Evolutionary conservation across 164 flowering plant genomes (phyloP), one percentile per base, ranked within the genome.

Genomic region (Vitis rupestris): DNA sequence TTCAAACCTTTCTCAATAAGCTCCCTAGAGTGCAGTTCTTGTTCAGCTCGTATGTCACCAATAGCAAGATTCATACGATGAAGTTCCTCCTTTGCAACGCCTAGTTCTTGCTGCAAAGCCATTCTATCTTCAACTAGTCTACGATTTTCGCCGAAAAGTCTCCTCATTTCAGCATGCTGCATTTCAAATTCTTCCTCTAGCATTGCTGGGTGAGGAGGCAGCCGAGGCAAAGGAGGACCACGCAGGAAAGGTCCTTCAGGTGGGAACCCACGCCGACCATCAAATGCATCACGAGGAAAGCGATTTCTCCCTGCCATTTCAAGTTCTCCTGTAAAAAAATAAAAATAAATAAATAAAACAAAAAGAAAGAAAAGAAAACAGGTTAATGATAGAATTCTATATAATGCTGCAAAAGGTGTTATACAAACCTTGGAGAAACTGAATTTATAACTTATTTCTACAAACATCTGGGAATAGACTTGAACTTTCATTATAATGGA

Each of bases 181-280:
- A 88, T 77, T 74, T 90, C 94, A 75, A 95, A 87, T 66, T 95
- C 99, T 68, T 95, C 98, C 78, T 93, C 97, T 72, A 95, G 71
- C 49, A 89, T 16, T 19, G 89, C 94, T 29, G 93, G 95, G 70
- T 93, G 98, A 47, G 88, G 90, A 48, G 86, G 94, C 29, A 81
- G 84, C n/a, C 82, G 84, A 12, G 82, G 83, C 72, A 85, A 12
- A 29, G 85, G 97, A 29, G 87, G 97, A 11, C 83, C 93, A 2
- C 88, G 86, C 52, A 69, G 58, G 47, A 72, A 79, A 59, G 79
- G 87, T 44, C 86, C 84, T 49, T 85, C 97, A n/a, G 80, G 86
- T 1, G 83, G 93, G 67, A 80, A 89, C 12, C 86, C 94, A 61
- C 89, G 89, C 11, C 93, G 81, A 61, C 78, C 81, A 61, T 82